Evolutionary conservation across 805 yeast species (phyloP), one percentile per base, ranked within the genome.

Genomic region (Cyberlindnera euphorbiae): DNA sequence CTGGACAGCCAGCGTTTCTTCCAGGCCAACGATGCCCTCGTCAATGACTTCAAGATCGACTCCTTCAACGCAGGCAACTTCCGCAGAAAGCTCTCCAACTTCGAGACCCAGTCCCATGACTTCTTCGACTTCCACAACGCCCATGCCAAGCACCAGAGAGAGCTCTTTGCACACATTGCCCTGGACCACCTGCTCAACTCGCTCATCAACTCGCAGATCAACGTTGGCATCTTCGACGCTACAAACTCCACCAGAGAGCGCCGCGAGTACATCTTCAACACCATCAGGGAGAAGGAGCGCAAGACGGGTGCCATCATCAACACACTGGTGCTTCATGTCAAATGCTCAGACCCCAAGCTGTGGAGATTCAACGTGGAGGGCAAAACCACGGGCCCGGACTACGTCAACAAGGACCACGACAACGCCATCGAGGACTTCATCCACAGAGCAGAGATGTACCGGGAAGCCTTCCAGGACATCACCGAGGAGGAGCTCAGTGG

Each of bases 1-100:
- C 54, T 76, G 61, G 64, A 73, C 72, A 76, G 69, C 58, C 58
- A 82, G 3, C 10, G 21, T 7, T 15, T 27, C 12, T 41, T 51
- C 28, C 35, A 33, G 5, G 26, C 41, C 6, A 23, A 30, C 10
- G 30, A 36, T 8, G 22, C 7, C 22, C 38, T 42, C 12, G 37
- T 32, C 10, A 42, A 33, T 9, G 41, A 47, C 26, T 42, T 63
- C 41, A 59, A 64, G 26, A 60, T 64, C 30, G 53, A 55, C 28
- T 78, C 79, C 5, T 82, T 79, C 62, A 82, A 82, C 51, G 90
- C 85, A 14, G 90, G 90, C 3, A 74, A 77, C 49, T 76, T 83
- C 4, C 65, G 90, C 57, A 63, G 90, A 47, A 71, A 49, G 33
- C 32, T 53, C 39, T 55, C 66, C 5, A 50, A 55, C 28, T 54